phyloP scores from a whole-genome alignment of 1,284 basidiomycete genomes.

The Ceratobasidium sp. region DNA sequence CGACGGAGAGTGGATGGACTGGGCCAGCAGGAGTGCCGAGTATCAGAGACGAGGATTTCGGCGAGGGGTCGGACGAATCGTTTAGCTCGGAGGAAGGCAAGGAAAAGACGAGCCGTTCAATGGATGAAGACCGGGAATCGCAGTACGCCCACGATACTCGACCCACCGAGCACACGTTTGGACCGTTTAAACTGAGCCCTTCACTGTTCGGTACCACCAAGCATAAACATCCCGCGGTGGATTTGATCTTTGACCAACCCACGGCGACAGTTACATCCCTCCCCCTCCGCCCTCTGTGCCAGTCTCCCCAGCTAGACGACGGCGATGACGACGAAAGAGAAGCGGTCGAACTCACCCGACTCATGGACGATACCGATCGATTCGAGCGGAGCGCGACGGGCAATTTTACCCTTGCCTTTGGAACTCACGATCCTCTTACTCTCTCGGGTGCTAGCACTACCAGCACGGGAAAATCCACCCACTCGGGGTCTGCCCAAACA shows the following conservation, averaged over 20 bases:
- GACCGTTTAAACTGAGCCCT: conserved; percentile 18
- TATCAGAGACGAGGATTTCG: neutral
- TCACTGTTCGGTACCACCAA: neutral
- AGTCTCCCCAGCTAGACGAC: conserved; percentile 25
- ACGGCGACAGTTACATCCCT: neutral
- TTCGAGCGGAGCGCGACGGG: conserved; percentile 12
- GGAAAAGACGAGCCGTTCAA: too few species aligned
- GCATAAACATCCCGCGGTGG: conserved; percentile 1
- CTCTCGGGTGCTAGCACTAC: neutral
- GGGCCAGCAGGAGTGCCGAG: conserved; percentile 36
- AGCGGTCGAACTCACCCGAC: neutral
- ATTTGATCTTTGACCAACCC: neutral
- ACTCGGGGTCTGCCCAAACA: neutral
- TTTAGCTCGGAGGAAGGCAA: conserved; percentile 1
- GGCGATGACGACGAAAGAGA: conserved; percentile 1
- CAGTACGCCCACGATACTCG: neutral
- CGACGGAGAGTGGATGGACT: conserved; percentile 40
- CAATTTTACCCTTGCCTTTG: conserved; percentile 30
- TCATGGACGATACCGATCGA: neutral
- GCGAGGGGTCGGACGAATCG: neutral
- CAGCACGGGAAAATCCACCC: neutral
- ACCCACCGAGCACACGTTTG: conserved; percentile 8
- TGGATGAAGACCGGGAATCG: neutral
- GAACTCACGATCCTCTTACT: neutral
- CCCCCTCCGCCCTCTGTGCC: neutral